Evolutionary conservation across 805 yeast species (phyloP).

Genomic region (Debaryomyces maramus): DNA sequence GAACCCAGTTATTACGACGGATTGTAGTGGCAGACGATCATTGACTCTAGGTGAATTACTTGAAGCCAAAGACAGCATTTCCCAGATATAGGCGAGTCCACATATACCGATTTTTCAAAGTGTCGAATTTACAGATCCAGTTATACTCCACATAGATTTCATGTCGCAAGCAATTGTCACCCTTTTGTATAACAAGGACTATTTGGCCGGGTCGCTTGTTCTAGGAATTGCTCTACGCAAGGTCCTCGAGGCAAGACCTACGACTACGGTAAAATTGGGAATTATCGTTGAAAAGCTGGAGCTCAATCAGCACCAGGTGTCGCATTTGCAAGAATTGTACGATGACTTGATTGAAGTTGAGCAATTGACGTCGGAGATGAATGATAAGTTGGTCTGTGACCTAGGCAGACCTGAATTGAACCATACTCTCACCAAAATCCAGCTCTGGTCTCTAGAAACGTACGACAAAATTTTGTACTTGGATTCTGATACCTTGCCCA

Average conservation of each 20-base stretch:
- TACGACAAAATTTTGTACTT: constrained; percentile 54
- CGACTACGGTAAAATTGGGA: constrained; percentile 21
- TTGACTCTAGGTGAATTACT: no score
- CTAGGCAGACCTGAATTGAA: constrained; percentile 54
- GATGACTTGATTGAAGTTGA: constrained; percentile 30
- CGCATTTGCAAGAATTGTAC: constrained; percentile 25
- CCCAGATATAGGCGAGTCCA: no score
- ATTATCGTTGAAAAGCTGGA: constrained; percentile 31
- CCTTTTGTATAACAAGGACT: constrained; percentile 49
- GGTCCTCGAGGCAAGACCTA: constrained; percentile 10
- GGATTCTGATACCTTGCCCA: constrained; percentile 64
- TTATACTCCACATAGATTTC: no score
- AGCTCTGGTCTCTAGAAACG: constrained; percentile 50
- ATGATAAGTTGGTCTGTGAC: constrained; percentile 26
- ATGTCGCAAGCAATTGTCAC: constrained; percentile 46
- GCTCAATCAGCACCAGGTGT: constrained; percentile 27
- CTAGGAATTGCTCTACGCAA: constrained; percentile 39
- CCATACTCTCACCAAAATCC: constrained; percentile 56
- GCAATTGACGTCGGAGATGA: constrained; percentile 24
- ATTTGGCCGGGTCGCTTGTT: constrained; percentile 59
- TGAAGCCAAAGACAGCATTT: no score
- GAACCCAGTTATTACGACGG: no score
- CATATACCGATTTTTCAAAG: no score
- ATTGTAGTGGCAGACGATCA: no score
- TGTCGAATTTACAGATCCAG: no score